These are phyloP conservation scores for Nepenthes alata DNA, from an alignment of 179 eudicot genomes.

Conservation along the genomic window DNA sequence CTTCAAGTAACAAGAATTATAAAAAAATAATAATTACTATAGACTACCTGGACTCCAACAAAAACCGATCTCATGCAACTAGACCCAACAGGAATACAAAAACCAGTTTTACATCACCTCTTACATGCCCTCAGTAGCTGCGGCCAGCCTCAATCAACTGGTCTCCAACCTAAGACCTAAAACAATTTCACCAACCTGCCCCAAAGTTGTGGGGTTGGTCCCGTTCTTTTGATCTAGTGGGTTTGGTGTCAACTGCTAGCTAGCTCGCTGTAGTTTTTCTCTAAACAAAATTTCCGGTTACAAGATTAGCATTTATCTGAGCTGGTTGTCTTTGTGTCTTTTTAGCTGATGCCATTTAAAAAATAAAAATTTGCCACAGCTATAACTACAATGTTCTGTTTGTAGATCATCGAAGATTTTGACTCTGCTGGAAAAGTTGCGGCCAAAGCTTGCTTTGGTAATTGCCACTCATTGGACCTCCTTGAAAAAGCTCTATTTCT, in stretches of 20 bases:
- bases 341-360: too few species aligned
- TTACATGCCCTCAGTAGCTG: too few species aligned
- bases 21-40: too few species aligned
- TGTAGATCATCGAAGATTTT: slow-evolving; percentile 39
- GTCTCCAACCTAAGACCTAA: too few species aligned
- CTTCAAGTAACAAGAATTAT: too few species aligned
- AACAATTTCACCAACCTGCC: too few species aligned
- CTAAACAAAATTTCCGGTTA: background rate
- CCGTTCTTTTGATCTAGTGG: background rate
- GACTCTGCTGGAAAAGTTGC: slow-evolving; percentile 50
- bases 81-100: too few species aligned
- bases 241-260: background rate
- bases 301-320: slow-evolving; percentile 1
- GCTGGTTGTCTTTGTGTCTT: background rate
- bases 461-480: slow-evolving; percentile 1
- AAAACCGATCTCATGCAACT: too few species aligned
- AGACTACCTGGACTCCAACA: too few species aligned
- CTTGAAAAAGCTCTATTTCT: background rate
- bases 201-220: too few species aligned
- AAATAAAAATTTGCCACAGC: background rate
- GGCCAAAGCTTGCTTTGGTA: slow-evolving; percentile 64
- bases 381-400: slow-evolving; percentile 7
- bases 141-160: too few species aligned
- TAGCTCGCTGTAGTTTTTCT: background rate
- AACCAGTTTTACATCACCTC: too few species aligned